Base-by-base conservation (phyloP, 2,329 filamentous ascomycete species). In the Aspergillus sp. region DNA sequence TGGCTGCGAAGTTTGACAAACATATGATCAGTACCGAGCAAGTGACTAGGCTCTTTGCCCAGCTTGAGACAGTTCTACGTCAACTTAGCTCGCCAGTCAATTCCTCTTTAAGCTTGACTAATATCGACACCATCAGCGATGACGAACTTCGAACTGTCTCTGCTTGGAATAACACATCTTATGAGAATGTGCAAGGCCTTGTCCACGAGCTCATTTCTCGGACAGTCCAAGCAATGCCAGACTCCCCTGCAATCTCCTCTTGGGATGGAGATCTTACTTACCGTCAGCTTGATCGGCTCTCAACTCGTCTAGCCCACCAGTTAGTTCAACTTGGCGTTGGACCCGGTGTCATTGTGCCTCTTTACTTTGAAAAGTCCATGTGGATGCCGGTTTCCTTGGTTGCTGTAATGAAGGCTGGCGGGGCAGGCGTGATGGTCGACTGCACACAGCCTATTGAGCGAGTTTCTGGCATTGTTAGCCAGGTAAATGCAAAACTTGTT, bases 381-480 rank as follows among this genome's bases (percentile, higher is more conserved):
- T 49, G 47, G 47, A 44, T 41, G 2, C 43, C 46, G 26, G 39
- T 49, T n/a, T 42, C 41, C 26, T 44, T 49, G 44, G 39, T 49
- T 7, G 47, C 44, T 11, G 26, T 49, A 9, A 44, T 38, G 47
- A 46, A 46, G 11, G 11, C 44, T 7, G 47, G 47, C 2, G 47
- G 44, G 2, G 47, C 40, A 29, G 33, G 40, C 35, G 40, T 42
- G 12, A 33, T 33, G 8, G 12, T 42, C 6, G 40, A 42, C 28
- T 33, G 33, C 7, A 34, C 31, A 28, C 33, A 42, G 12, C 40
- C 40, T 5, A 28, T 34, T 2, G 33, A 42, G 32, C 40, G 40
- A 4, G 12, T 37, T 12, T 28, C 36, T 10, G 33, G 27, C 2
- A 42, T 42, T 8, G 32, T 37, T 27, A 19, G 19, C 19, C 19